A percentile compares a stretch with the other conserved stretches of the same genome.
These are phyloP conservation scores for Astrothelium macrocarpum DNA, from an alignment of 495 filamentous ascomycete species.

Conservation along the genomic window DNA sequence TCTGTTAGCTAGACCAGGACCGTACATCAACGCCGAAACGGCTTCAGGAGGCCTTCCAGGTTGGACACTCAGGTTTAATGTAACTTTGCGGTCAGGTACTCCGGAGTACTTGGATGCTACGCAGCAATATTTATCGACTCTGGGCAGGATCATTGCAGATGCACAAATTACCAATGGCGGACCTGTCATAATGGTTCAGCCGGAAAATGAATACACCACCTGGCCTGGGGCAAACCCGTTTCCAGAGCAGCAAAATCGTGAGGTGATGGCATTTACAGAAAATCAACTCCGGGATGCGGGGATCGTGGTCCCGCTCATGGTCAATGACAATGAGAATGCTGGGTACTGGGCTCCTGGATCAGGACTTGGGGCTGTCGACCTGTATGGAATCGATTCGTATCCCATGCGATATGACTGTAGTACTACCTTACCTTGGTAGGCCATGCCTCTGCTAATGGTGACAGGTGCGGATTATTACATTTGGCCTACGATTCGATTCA, in stretches of 20 bases:
- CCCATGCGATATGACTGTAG: constrained; percentile 40
- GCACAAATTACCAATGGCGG: constrained; percentile 50
- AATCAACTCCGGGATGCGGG: constrained; percentile 59
- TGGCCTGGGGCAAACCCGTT: constrained; percentile 1
- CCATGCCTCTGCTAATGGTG: neutral
- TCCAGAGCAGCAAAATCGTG: neutral
- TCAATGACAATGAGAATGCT: constrained; percentile 51
- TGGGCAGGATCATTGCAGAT: constrained; percentile 11
- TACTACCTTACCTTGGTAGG: too few species aligned
- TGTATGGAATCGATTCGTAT: constrained; percentile 66
- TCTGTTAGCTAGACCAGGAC: constrained; percentile 33
- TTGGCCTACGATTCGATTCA: constrained; percentile 15
- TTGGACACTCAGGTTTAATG: constrained; percentile 50
- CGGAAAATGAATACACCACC: constrained; percentile 48
- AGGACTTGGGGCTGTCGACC: constrained; percentile 53
- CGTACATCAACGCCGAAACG: constrained; percentile 43
- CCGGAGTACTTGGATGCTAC: constrained; percentile 47
- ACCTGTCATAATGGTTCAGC: constrained; percentile 46
- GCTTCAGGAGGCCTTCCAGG: constrained; percentile 50
- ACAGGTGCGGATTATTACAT: constrained; percentile 25
- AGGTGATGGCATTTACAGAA: constrained; percentile 26
- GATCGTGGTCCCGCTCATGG: constrained; percentile 62
- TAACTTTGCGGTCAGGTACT: constrained; percentile 16
- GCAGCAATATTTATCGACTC: constrained; percentile 20
- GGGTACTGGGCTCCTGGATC: constrained; percentile 56